phyloP scores from a whole-genome alignment of 768 basidiomycete species.

The Asterophora parasitica region DNA sequence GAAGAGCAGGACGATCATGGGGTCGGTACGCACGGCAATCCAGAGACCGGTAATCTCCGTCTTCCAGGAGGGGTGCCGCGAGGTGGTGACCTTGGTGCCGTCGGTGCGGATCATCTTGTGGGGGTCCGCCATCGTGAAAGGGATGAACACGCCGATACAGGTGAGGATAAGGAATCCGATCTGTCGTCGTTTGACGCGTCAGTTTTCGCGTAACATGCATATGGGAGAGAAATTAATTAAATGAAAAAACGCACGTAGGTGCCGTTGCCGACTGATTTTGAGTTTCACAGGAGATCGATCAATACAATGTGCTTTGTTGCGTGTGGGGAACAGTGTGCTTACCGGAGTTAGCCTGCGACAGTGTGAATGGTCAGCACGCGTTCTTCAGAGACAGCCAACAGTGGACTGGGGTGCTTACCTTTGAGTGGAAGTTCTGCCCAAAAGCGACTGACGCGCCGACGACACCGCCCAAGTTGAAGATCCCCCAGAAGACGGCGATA shows the following conservation, averaged over 20 bases:
- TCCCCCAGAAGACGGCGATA: slow-evolving; percentile 79
- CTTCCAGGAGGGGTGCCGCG: slow-evolving; percentile 75
- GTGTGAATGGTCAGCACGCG: slow-evolving; percentile 17
- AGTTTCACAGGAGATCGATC: background rate
- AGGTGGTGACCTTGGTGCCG: slow-evolving; percentile 58
- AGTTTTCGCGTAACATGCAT: background rate
- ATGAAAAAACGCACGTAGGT: slow-evolving; percentile 56
- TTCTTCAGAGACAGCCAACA: background rate
- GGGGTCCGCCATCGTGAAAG: slow-evolving; percentile 69
- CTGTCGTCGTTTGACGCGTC: slow-evolving; percentile 27
- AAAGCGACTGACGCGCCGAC: slow-evolving; percentile 75
- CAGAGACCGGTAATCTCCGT: slow-evolving; percentile 70
- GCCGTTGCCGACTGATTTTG: slow-evolving; percentile 57
- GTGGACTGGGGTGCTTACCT: slow-evolving; percentile 30
- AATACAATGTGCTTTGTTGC: background rate
- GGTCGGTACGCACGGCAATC: slow-evolving; percentile 63
- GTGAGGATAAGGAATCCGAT: slow-evolving; percentile 78
- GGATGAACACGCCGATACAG: slow-evolving; percentile 59
- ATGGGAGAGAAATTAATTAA: background rate
- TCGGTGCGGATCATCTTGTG: slow-evolving; percentile 69
- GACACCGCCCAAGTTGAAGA: slow-evolving; percentile 80
- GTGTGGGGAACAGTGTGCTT: slow-evolving; percentile 10
- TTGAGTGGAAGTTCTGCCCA: slow-evolving; percentile 63
- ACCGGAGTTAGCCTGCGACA: slow-evolving; percentile 35
- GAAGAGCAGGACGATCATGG: slow-evolving; percentile 68